phyloP scores from a whole-genome alignment of 208 protist genomes.

The Trichomonas vaginalis region DNA sequence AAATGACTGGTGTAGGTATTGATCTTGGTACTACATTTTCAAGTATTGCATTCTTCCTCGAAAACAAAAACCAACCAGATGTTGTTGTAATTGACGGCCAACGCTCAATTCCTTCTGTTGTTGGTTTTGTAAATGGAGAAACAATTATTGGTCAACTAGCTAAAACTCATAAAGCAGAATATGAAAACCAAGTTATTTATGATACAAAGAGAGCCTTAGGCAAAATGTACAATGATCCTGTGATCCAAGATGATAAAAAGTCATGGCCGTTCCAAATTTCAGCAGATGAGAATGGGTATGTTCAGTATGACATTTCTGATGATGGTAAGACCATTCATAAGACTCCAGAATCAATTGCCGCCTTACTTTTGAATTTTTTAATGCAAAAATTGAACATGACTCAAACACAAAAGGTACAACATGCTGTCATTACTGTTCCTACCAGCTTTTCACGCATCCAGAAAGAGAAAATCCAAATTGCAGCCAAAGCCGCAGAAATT shows the following conservation, averaged over 20 bases:
- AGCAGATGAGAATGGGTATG: conserved; percentile 49
- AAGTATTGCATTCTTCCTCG: conserved; percentile 51
- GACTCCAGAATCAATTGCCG: conserved; percentile 63
- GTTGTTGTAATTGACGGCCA: conserved; percentile 60
- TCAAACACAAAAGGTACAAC: background rate
- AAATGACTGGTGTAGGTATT: conserved; percentile 35
- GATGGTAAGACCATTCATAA: conserved; percentile 55
- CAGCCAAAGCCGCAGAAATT: conserved; percentile 32
- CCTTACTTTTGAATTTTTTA: conserved; percentile 20
- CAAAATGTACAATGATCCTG: conserved; percentile 47
- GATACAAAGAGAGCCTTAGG: conserved; percentile 73
- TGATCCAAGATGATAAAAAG: conserved; percentile 53
- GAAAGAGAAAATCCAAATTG: background rate
- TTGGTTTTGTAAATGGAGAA: conserved; percentile 46
- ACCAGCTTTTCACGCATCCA: conserved; percentile 48
- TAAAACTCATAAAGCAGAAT: conserved; percentile 58
- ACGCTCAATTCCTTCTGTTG: conserved; percentile 45
- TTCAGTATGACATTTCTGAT: conserved; percentile 52
- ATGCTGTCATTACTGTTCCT: conserved; percentile 80
- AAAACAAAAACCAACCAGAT: conserved; percentile 53
- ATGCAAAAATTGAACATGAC: background rate
- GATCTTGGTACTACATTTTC: conserved; percentile 54
- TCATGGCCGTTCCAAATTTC: conserved; percentile 66
- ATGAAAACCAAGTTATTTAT: conserved; percentile 67
- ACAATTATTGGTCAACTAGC: conserved; percentile 49